phyloP scores from a whole-genome alignment of 139 green algal genomes.

The Nannochloris sp. region DNA sequence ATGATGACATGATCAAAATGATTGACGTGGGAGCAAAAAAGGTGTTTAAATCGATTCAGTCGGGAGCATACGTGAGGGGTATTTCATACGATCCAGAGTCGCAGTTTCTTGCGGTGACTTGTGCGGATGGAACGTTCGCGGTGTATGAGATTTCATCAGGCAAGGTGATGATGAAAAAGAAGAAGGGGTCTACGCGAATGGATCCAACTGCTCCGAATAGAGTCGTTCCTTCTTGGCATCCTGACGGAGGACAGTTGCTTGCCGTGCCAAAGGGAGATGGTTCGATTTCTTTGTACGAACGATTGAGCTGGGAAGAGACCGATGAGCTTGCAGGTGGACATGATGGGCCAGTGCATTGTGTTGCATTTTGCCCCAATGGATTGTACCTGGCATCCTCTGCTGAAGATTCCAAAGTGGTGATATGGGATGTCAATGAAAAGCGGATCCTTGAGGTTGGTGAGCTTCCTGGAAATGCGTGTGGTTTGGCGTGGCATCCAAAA shows the following conservation, averaged over 20 bases:
- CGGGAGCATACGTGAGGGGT: conserved; percentile 42
- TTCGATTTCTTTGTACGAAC: conserved; percentile 52
- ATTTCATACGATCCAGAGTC: conserved; percentile 77
- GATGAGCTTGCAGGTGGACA: conserved; percentile 31
- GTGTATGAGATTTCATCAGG: conserved; percentile 50
- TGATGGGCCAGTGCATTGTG: conserved; percentile 24
- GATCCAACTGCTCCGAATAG: conserved; percentile 20
- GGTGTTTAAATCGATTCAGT: conserved; percentile 39
- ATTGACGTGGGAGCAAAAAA: conserved; percentile 43
- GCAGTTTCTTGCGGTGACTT: conserved; percentile 47
- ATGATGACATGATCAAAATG: conserved; percentile 71
- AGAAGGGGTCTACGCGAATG: conserved; percentile 25
- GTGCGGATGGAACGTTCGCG: conserved; percentile 46
- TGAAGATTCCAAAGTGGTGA: conserved; percentile 43
- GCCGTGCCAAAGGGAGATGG: conserved; percentile 35
- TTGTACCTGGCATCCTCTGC: conserved; percentile 59
- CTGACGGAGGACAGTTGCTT: conserved; percentile 55
- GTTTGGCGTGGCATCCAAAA: conserved; percentile 57
- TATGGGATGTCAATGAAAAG: conserved; percentile 54
- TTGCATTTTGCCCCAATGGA: conserved; percentile 72
- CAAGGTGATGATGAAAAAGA: conserved; percentile 16
- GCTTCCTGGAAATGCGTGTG: conserved; percentile 19
- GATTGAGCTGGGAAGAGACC: conserved; percentile 45
- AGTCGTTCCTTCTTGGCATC: conserved; percentile 46
- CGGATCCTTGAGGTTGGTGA: conserved; percentile 14